Base-by-base conservation (phyloP, 768 basidiomycete species). In the Xerocomus potaroensis region DNA sequence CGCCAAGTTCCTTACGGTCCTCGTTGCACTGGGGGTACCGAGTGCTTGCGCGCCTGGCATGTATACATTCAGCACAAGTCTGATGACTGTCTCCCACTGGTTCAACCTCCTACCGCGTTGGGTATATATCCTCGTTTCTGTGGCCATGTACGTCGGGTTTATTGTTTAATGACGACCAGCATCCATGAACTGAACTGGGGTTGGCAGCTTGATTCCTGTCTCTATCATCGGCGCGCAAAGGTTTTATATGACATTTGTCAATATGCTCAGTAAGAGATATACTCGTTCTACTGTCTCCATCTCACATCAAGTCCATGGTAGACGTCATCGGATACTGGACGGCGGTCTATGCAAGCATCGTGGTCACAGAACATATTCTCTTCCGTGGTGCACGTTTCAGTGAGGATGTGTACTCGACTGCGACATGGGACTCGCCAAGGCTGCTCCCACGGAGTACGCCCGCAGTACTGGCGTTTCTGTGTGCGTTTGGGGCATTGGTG, bases 31-130 rank as follows among this genome's bases (percentile, higher is more conserved):
- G 42, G 74, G 69, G 41, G 72, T 80, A 30, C 73, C 76, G 9
- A 76, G 74, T 49, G 79, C 80, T 39, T 74, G 76, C 31, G 78
- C 77, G 2, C 80, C 79, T 0, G 77, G 78, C 31, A 78, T 81
- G 68, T 83, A 83, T 58, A 73, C 74, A 11, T 76, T 73, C 55
- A 68, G 70, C 16, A 72, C 77, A 16, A 74, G 72, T 35, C 59
- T 73, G 44, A 72, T 73, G 72, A 59, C 70, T 9, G 50, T 72
- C 14, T 54, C 62, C 6, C 49, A 49, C 8, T 62, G 60, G 54
- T 66, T 71, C 37, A 51, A 59, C 27, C 49, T 59, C 29, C 61
- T 76, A 16, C 76, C 76, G 5, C 68, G 76, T 29, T 78, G 72
- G 65, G 62, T 77, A 7, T 73, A 72, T 43, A 65, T 72, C n/a